phyloP scores from a whole-genome alignment of 345 rosid genomes.

The Gynandropsis gynandra region DNA sequence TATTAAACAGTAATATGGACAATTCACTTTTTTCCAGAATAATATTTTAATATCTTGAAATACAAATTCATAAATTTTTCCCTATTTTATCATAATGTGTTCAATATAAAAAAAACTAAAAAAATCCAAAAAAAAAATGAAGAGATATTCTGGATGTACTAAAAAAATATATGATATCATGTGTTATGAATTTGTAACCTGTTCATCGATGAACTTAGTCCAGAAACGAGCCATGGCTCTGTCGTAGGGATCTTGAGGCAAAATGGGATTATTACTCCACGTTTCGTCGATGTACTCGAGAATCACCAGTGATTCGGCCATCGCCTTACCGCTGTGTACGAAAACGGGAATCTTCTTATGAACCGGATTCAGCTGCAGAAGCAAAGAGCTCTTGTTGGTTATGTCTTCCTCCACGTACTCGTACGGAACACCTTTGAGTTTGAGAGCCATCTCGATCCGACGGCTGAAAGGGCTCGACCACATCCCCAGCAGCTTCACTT shows the following conservation, averaged over 20 bases:
- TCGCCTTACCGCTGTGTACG: slow-evolving; percentile 33
- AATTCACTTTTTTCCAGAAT: too few relatives aligned
- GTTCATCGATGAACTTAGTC: slow-evolving; percentile 27
- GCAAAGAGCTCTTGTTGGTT: slow-evolving; percentile 13
- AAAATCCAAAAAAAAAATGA: neutral
- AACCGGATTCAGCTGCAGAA: slow-evolving; percentile 24
- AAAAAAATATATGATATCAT: neutral
- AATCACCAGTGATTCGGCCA: slow-evolving; percentile 24
- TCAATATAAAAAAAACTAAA: too few relatives aligned
- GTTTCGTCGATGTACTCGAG: slow-evolving; percentile 29
- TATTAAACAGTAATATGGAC: too few relatives aligned
- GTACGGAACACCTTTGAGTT: slow-evolving; percentile 20
- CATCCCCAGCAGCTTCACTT: slow-evolving; percentile 30
- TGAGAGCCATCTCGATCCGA: slow-evolving; percentile 28
- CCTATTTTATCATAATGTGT: too few relatives aligned
- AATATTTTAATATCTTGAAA: too few relatives aligned
- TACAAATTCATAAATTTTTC: too few relatives aligned
- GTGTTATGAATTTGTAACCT: slow-evolving; percentile 8
- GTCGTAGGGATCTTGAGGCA: slow-evolving; percentile 29
- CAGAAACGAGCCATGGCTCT: slow-evolving; percentile 27
- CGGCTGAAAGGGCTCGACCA: slow-evolving; percentile 27
- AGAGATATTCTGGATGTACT: neutral
- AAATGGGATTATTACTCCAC: slow-evolving; percentile 21
- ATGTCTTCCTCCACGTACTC: slow-evolving; percentile 40
- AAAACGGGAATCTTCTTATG: slow-evolving; percentile 30